These are phyloP conservation scores for Aphanomyces cochlioides DNA, from an alignment of 352 stramenopile genomes.

Conservation along the genomic window DNA sequence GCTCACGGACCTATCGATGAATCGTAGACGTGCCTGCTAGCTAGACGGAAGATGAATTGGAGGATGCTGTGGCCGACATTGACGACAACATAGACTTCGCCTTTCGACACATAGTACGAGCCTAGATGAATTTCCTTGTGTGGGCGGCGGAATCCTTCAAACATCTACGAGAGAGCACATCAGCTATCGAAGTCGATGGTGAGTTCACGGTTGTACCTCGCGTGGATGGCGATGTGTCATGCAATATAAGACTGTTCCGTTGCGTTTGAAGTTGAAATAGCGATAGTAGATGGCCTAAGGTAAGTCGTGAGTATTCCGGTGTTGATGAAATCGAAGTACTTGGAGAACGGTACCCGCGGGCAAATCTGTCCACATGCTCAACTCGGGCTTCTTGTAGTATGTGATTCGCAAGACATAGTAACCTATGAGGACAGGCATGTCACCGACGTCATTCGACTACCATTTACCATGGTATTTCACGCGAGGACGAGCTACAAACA, in stretches of 20 bases:
- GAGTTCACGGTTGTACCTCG: constrained; percentile 35
- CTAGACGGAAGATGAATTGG: constrained; percentile 63
- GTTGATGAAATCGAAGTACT: constrained; percentile 32
- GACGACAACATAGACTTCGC: constrained; percentile 65
- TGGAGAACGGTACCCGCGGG: constrained; percentile 64
- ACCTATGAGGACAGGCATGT: constrained; percentile 10
- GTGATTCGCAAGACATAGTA: constrained; percentile 74
- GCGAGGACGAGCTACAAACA: constrained; percentile 61
- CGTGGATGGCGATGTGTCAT: constrained; percentile 76
- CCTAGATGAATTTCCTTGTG: constrained; percentile 51
- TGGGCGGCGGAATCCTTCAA: not conserved
- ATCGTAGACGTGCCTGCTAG: constrained; percentile 55
- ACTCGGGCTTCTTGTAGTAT: constrained; percentile 83
- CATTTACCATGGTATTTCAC: constrained; percentile 61
- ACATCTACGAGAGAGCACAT: not conserved
- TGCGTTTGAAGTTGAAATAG: constrained; percentile 74
- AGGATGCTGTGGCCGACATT: constrained; percentile 62
- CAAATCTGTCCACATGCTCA: constrained; percentile 81
- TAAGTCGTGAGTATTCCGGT: not conserved
- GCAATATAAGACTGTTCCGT: constrained; percentile 66
- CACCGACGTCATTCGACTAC: too few relatives aligned
- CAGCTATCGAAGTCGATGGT: constrained; percentile 22
- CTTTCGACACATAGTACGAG: constrained; percentile 58
- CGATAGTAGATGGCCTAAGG: constrained; percentile 60
- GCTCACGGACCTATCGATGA: constrained; percentile 33